Conservation (phyloP, 2,329 filamentous ascomycete genomes). For the Fusarium virguliforme region DNA sequence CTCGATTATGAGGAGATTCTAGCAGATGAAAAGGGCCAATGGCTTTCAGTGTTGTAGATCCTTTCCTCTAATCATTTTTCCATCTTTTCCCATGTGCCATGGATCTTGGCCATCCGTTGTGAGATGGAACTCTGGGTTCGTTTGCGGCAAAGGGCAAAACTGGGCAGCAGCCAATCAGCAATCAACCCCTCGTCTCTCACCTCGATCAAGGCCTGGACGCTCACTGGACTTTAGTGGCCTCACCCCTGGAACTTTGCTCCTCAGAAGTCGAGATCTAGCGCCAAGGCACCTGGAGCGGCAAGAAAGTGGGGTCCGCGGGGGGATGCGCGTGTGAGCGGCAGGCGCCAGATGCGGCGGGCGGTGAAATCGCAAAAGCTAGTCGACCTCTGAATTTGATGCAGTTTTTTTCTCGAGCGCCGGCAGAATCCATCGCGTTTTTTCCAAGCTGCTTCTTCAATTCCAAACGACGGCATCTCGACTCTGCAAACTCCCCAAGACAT, state of each 20-base stretch:
- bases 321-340: conserved; percentile 17
- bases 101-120: conserved; percentile 37
- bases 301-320: conserved; percentile 45
- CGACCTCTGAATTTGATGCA: conserved; percentile 40
- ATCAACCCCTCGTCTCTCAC: neutral
- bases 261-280: conserved; percentile 4
- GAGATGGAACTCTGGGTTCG: conserved; percentile 27
- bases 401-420: conserved; percentile 49
- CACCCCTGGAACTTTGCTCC: conserved; percentile 9
- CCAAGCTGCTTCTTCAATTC: conserved; percentile 33
- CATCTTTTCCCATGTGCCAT: conserved; percentile 28
- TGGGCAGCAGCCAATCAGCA: conserved; percentile 28
- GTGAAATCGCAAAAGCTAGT: conserved; percentile 52
- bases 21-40: conserved; percentile 15
- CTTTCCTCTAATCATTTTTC: conserved; percentile 7
- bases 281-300: conserved; percentile 24
- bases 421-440: conserved; percentile 49
- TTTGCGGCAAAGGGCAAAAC: conserved; percentile 12
- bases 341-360: conserved; percentile 49
- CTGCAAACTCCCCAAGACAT: conserved; percentile 9
- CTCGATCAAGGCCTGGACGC: conserved; percentile 2
- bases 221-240: conserved; percentile 8
- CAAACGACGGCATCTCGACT: conserved; percentile 5
- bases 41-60: conserved; percentile 4
- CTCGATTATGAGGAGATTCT: conserved; percentile 13